Evolutionary conservation across 78 protist species (phyloP), one percentile per base, ranked within the genome.

Genomic region (Tieghemostelium lacteum): DNA sequence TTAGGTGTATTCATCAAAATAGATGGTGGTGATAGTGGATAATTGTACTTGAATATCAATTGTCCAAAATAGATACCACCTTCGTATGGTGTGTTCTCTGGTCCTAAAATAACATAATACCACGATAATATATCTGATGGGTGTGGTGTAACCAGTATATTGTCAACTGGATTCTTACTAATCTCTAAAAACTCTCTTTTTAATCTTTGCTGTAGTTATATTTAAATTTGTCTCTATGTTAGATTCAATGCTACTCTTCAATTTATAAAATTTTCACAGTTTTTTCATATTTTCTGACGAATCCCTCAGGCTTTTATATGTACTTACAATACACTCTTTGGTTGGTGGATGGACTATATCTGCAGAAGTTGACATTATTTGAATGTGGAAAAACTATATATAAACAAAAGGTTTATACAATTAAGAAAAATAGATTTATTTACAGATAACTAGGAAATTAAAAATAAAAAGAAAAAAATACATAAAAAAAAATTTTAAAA

Each of bases 311-410:
- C 34, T 39, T 12, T 45, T 2, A 5, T 20, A 37, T 7, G 20
- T 19, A 52, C 88, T 55, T 80, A 80, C 75, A 70, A 83, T 65
- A 34, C 89, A 83, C 29, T 83, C 89, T 83, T 83, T 83, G 3
- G 89, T 83, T 54, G 89, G 89, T 37, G 89, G 89, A 10, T 70
- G 89, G n/a, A 62, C 54, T 4, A 75, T 75, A 2, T n/a, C n/a
- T n/a, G 69, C 29, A 29, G 69, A 29, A 5, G 31, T 8, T 62
- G 31, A n/a, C 24, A 16, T 57, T 57, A 5, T 57, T 19, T 57
- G 63, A 8, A 49, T 16, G 12, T 49, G 24, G 12, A 49, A 49
- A 16, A 49, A 49, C 8, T 49, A 16, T 49, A 16, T 49, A 49
- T 16, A 49, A 16, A 49, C 8, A 49, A 49, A 49, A 49, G 12